phyloP scores from a whole-genome alignment of 1,284 basidiomycete species.

The Ganoderma lingzhi region DNA sequence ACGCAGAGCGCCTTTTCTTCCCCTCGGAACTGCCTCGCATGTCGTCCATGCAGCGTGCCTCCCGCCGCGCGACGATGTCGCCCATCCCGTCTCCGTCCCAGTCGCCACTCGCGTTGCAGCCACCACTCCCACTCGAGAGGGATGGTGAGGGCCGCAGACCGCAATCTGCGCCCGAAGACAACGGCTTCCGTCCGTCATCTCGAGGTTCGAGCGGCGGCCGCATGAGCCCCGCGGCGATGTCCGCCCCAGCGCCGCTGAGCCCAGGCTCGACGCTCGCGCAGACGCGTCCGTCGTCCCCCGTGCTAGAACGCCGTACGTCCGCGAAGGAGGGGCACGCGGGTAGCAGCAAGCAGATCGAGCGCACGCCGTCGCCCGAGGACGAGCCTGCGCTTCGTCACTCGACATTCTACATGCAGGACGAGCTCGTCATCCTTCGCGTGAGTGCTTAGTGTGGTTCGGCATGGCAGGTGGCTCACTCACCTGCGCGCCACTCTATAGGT shows the following conservation, averaged over 20 bases:
- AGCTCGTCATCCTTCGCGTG: constrained; percentile 37
- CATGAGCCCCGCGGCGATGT: constrained; percentile 19
- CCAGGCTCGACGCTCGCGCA: constrained; percentile 32
- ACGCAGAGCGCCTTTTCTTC: constrained; percentile 26
- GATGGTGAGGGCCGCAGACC: neutral
- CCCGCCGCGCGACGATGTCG: constrained; percentile 8
- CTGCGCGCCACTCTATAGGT: constrained; percentile 34
- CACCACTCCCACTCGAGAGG: neutral
- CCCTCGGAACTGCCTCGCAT: constrained; percentile 24
- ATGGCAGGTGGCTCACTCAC: neutral
- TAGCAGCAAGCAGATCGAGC: constrained; percentile 21
- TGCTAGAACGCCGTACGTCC: constrained; percentile 21
- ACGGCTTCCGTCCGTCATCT: neutral
- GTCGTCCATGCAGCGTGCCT: constrained; percentile 15
- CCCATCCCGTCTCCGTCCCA: constrained; percentile 25
- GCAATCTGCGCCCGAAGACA: constrained; percentile 8
- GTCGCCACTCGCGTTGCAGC: constrained; percentile 28
- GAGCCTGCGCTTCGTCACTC: constrained; percentile 33
- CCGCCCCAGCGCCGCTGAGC: constrained; percentile 27
- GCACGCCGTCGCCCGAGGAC: constrained; percentile 20
- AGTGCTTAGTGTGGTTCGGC: constrained; percentile 2
- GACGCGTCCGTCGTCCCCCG: constrained; percentile 27
- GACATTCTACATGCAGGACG: constrained; percentile 39
- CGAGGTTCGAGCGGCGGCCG: constrained; percentile 7
- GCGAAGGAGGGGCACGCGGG: constrained; percentile 19